These are phyloP conservation scores for Nevesoporus exiguus DNA, from an alignment of 768 basidiomycete genomes.

Conservation along the genomic window DNA sequence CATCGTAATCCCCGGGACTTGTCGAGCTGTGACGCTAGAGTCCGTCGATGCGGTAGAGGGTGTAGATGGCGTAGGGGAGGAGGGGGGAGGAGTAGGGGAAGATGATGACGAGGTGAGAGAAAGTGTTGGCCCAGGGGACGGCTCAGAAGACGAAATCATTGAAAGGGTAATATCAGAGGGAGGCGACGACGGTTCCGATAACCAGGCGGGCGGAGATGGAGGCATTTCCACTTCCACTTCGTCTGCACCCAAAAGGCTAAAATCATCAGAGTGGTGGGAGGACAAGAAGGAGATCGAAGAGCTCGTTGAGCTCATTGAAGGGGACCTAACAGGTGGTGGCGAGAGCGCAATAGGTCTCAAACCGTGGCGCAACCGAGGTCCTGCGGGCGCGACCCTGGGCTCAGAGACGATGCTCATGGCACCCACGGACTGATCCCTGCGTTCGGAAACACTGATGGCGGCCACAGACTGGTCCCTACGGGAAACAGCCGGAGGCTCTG, in stretches of 20 bases:
- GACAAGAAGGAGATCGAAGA: conserved; percentile 45
- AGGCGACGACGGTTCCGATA: conserved; percentile 30
- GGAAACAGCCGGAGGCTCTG: conserved; percentile 15
- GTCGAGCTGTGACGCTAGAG: conserved; percentile 37
- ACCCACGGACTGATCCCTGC: conserved; percentile 45
- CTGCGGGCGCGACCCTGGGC: conserved; percentile 23
- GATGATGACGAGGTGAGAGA: conserved; percentile 38
- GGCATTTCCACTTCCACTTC: conserved; percentile 17
- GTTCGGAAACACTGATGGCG: conserved; percentile 38
- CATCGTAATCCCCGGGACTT: conserved; percentile 32
- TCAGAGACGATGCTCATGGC: conserved; percentile 41
- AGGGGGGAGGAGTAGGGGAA: conserved; percentile 34
- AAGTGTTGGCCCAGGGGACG: conserved; percentile 36
- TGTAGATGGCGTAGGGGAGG: conserved; percentile 35
- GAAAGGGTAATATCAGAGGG: conserved; percentile 32
- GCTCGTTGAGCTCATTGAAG: conserved; percentile 38
- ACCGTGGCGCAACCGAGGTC: conserved; percentile 24
- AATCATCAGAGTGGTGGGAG: conserved; percentile 75
- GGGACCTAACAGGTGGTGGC: conserved; percentile 41
- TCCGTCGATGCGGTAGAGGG: conserved; percentile 31
- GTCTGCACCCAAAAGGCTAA: conserved; percentile 41
- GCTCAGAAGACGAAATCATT: conserved; percentile 31
- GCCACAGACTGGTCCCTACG: conserved; percentile 45
- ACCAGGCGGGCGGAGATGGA: conserved; percentile 37
- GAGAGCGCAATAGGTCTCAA: conserved; percentile 36